Base-by-base conservation (phyloP, 352 stramenopile genomes). In the Globisporangium takayamanum region DNA sequence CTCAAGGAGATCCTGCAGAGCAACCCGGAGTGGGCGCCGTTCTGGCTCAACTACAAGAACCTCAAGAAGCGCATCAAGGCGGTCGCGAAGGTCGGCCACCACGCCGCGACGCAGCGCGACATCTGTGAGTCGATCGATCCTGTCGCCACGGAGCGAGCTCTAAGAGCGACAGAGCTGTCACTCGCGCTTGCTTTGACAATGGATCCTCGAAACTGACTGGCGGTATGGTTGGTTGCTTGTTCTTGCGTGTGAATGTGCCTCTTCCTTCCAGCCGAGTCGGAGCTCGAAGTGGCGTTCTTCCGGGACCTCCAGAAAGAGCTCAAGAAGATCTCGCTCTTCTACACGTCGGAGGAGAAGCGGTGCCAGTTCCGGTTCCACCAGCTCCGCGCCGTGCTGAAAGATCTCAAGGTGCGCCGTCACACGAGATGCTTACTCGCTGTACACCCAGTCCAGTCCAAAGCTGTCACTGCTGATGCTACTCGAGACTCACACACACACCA, bases 21-120 rank as follows among this genome's bases (percentile, higher is more conserved):
- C 67, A 90, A 87, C 60, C 80, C 83, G 12, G 79, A 90, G 60
- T 92, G 80, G 80, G 80, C 78, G n/a, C 80, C 80, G 30, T 92
- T 90, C 62, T 92, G 83, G 83, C 82, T 92, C 64, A 90, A 90
- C 70, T 92, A 92, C 65, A 92, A 92, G 70, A 80, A 66, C 37
- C 78, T 92, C 51, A 92, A 92, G 67, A 92, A 90, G 58, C 80
- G 76, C 62, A 90, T 92, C 57, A 92, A 92, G 64, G 76, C 75
- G 37, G 80, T 90, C 39, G 80, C 75, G 8, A 55, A 61, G 55
- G 55, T 55, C 49, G 46, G 46, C 22, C 55, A 61, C 55, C 55
- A 61, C 18, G 55, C 55, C 26, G 55, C 55, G 15, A 61, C 36
- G 28, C 57, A 63, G 42, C 57, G 57, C 15, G 51, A 63, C 25